Evolutionary conservation across 768 basidiomycete species (phyloP).

Genomic region (Erythrobasidium yunnanense): DNA sequence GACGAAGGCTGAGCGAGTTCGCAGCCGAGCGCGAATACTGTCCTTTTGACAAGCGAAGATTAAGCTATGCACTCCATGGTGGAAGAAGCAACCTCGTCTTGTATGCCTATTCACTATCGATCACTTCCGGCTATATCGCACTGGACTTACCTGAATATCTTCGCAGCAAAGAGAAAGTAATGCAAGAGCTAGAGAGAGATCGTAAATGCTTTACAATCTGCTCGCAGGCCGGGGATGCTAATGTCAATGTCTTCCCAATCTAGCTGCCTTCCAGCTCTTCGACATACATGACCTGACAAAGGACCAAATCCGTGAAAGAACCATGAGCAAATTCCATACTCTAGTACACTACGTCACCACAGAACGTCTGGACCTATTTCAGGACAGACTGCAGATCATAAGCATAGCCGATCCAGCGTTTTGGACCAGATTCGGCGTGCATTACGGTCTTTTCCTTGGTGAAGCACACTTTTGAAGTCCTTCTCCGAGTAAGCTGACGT

Average conservation of each 20-base stretch:
- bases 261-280: conserved; percentile 41
- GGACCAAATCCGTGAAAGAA: conserved; percentile 42
- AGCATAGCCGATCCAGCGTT: conserved; percentile 44
- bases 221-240: neutral
- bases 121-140: neutral
- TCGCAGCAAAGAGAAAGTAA: conserved; percentile 33
- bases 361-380: conserved; percentile 43
- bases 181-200: conserved; percentile 42
- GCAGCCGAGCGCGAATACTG: conserved; percentile 11
- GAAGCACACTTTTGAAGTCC: neutral
- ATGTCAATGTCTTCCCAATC: neutral
- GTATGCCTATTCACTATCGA: too few relatives aligned
- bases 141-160: too few relatives aligned
- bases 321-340: conserved; percentile 45
- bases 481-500: neutral
- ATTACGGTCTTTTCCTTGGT: conserved; percentile 30
- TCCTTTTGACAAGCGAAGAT: conserved; percentile 24
- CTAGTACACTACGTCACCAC: conserved; percentile 45
- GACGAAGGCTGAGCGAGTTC: neutral
- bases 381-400: conserved; percentile 44
- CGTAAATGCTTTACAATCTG: neutral
- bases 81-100: conserved; percentile 3
- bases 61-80: conserved; percentile 6
- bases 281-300: conserved; percentile 40
- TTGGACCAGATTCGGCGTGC: conserved; percentile 40